phyloP scores from a whole-genome alignment of 208 protist genomes.

The Leishmania braziliensis region DNA sequence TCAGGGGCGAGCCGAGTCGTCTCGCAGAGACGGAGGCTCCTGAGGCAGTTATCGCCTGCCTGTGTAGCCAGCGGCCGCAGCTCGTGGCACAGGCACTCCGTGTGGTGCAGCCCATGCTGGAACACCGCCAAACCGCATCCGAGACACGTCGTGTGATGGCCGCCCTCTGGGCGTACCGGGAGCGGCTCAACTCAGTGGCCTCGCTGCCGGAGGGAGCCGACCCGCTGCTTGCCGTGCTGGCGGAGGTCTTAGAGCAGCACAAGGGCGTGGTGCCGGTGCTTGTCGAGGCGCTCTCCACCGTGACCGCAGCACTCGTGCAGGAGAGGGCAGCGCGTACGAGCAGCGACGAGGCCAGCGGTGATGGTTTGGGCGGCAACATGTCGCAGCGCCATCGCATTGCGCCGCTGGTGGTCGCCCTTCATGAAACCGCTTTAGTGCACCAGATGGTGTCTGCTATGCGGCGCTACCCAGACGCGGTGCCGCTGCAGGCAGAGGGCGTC shows the following conservation, averaged over 20 bases:
- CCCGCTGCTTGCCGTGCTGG: slow-evolving; percentile 11
- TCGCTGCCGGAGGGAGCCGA: slow-evolving; percentile 6
- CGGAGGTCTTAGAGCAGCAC: slow-evolving; percentile 28
- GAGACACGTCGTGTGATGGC: slow-evolving; percentile 46
- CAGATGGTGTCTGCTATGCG: slow-evolving; percentile 42
- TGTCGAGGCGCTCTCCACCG: slow-evolving; percentile 10
- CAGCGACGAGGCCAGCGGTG: background rate
- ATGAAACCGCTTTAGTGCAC: slow-evolving; percentile 35
- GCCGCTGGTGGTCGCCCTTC: slow-evolving; percentile 30
- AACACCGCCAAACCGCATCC: slow-evolving; percentile 49
- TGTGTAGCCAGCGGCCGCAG: slow-evolving; percentile 43
- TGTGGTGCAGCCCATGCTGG: slow-evolving; percentile 44
- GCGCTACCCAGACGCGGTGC: slow-evolving; percentile 29
- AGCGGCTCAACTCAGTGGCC: background rate
- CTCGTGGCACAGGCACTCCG: slow-evolving; percentile 51
- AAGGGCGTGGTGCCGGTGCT: slow-evolving; percentile 21
- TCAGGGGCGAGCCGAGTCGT: slow-evolving; percentile 49
- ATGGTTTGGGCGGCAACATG: background rate
- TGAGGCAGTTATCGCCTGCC: slow-evolving; percentile 47
- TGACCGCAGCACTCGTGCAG: slow-evolving; percentile 21
- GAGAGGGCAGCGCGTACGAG: slow-evolving; percentile 2
- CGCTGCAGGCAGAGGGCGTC: slow-evolving; percentile 39
- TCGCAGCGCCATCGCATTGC: background rate
- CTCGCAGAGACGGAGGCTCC: slow-evolving; percentile 64
- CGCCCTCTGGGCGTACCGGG: slow-evolving; percentile 5